A percentile compares a stretch with the other conserved stretches of the same genome.
Evolutionary conservation across 129 eudicot genomes (phyloP).

Genomic region (Mikania micrantha): DNA sequence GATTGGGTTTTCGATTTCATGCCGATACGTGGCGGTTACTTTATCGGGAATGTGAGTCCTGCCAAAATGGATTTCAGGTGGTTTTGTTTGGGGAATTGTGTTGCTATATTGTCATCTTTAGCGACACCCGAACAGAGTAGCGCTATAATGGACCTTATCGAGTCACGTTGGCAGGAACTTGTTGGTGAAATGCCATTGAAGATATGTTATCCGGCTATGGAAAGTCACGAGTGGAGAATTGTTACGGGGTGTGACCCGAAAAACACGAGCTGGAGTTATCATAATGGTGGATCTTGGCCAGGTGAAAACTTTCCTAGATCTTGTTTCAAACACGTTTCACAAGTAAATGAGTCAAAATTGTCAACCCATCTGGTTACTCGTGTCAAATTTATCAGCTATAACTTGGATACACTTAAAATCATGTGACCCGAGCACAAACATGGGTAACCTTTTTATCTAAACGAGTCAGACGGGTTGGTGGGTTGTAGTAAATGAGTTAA

Average conservation of each 20-base stretch:
- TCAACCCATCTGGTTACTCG: too few species aligned
- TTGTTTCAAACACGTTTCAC: too few species aligned
- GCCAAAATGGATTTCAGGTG: constrained; percentile 94
- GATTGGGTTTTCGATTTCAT: constrained; percentile 97
- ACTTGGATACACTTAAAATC: too few species aligned
- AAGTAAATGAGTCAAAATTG: too few species aligned
- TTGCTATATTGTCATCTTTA: constrained; percentile 80
- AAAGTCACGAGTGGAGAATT: constrained; percentile 89
- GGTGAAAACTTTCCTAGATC: constrained; percentile 37
- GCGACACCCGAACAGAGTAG: constrained; percentile 91
- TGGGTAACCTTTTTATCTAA: too few species aligned
- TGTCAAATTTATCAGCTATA: too few species aligned
- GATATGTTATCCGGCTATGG: constrained; percentile 92
- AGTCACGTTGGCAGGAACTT: constrained; percentile 82
- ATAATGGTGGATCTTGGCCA: constrained; percentile 99
- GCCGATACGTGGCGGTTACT: constrained; percentile 91
- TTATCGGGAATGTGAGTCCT: constrained; percentile 90
- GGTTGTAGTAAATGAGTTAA: too few species aligned
- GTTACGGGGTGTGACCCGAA: constrained; percentile 93
- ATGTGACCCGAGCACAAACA: too few species aligned
- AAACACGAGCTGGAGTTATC: constrained; percentile 95
- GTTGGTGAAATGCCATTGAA: constrained; percentile 97
- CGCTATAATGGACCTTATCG: constrained; percentile 94
- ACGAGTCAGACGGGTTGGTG: too few species aligned
- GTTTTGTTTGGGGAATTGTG: constrained; percentile 95